Percentiles rank a stretch among this genome's conserved stretches.
Conservation (phyloP, 75 land plant species). For the Sequoiadendron giganteum region DNA sequence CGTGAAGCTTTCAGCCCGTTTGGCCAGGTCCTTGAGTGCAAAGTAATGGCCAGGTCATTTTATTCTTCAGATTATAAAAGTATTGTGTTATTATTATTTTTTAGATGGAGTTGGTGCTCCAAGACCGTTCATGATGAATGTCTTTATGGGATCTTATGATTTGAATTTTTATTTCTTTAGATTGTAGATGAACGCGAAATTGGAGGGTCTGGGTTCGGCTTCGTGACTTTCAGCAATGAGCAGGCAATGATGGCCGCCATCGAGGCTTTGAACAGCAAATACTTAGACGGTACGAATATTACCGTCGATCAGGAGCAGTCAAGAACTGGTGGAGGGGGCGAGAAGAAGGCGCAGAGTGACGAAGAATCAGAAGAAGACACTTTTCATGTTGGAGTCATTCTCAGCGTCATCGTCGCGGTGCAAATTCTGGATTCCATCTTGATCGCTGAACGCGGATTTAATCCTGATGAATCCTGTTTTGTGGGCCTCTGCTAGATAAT, state of each 20-base stretch:
- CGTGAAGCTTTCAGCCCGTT: slow-evolving; percentile 47
- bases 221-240: slow-evolving; percentile 64
- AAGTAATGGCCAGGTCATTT: slow-evolving; percentile 35
- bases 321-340: slow-evolving; percentile 45
- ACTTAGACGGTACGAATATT: slow-evolving; percentile 67
- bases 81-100: not conserved
- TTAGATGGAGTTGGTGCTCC: not conserved
- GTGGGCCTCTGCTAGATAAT: too few species aligned
- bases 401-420: too few species aligned
- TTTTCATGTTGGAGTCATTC: too few species aligned
- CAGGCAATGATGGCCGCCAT: slow-evolving; percentile 68
- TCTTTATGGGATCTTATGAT: not conserved
- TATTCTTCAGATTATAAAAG: slow-evolving; percentile 11
- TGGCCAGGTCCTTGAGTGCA: slow-evolving; percentile 50
- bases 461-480: too few species aligned
- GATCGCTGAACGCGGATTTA: too few species aligned
- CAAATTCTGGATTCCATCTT: too few species aligned
- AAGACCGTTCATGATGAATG: too few species aligned
- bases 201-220: slow-evolving; percentile 72
- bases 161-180: slow-evolving; percentile 13
- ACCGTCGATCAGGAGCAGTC: slow-evolving; percentile 75
- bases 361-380: too few species aligned
- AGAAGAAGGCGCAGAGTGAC: too few species aligned
- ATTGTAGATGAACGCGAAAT: slow-evolving; percentile 65
- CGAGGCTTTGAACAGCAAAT: slow-evolving; percentile 73